A percentile compares a stretch with the other conserved stretches of the same genome.
These are phyloP conservation scores for Centella asiatica DNA, from an alignment of 129 eudicot genomes.

Conservation along the genomic window DNA sequence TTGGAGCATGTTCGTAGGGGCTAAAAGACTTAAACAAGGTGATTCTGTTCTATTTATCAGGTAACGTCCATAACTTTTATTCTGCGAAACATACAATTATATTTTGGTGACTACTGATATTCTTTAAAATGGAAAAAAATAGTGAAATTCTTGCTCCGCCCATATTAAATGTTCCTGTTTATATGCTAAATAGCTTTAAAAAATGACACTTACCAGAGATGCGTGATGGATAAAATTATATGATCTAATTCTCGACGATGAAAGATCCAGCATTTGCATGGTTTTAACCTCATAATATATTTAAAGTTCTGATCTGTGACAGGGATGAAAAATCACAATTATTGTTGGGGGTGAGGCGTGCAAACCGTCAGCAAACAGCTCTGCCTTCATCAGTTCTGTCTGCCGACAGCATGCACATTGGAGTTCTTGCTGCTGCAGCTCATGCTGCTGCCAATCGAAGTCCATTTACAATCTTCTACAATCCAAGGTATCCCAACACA, in stretches of 20 bases:
- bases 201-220: too few relatives aligned
- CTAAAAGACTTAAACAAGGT: slow-evolving; percentile 88
- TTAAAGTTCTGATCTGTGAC: not conserved
- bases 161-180: not conserved
- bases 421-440: slow-evolving; percentile 99
- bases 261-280: slow-evolving; percentile 4
- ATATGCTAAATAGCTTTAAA: too few relatives aligned
- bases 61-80: slow-evolving; percentile 18
- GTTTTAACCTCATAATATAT: not conserved
- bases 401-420: slow-evolving; percentile 99
- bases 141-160: not conserved
- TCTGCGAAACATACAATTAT: not conserved
- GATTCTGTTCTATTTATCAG: slow-evolving; percentile 92
- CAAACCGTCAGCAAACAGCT: slow-evolving; percentile 82
- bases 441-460: slow-evolving; percentile 89
- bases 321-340: slow-evolving; percentile 93
- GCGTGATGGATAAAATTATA: too few relatives aligned
- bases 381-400: slow-evolving; percentile 97
- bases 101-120: not conserved
- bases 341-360: slow-evolving; percentile 84
- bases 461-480: slow-evolving; percentile 77
- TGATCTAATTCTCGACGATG: not conserved
- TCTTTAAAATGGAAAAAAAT: not conserved
- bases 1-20: slow-evolving; percentile 98
- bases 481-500: slow-evolving; percentile 54